phyloP scores from a whole-genome alignment of 257 asterid genomes.

The Verbena officinalis region DNA sequence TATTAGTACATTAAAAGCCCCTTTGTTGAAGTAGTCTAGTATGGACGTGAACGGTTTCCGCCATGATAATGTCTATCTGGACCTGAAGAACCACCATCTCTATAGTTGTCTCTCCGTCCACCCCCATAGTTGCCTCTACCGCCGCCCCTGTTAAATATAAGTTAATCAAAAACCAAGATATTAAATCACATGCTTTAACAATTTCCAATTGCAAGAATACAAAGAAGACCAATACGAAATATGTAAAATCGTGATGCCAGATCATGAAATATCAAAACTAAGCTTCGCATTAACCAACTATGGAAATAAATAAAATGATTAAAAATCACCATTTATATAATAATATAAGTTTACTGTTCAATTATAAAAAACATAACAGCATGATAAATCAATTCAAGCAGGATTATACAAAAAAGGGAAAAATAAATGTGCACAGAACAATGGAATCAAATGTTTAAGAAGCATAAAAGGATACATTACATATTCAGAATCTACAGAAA shows the following conservation, averaged over 20 bases:
- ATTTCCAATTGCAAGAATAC: neutral
- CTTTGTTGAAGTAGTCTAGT: constrained; percentile 53
- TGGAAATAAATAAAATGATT: no score
- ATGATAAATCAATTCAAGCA: neutral
- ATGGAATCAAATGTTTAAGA: constrained; percentile 2
- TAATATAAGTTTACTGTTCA: neutral
- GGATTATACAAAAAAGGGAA: no score
- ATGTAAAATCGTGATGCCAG: neutral
- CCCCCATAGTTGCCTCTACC: constrained; percentile 97
- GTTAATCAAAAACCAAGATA: constrained; percentile 26
- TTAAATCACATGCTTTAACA: neutral
- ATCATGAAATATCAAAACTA: neutral
- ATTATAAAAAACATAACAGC: neutral
- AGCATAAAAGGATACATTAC: neutral
- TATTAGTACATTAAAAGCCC: constrained; percentile 69
- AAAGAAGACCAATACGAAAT: neutral
- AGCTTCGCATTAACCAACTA: neutral
- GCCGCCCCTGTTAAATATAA: constrained; percentile 63
- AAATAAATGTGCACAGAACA: neutral
- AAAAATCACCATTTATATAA: neutral
- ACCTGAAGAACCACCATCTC: constrained; percentile 92
- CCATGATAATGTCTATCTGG: constrained; percentile 90
- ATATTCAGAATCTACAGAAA: neutral
- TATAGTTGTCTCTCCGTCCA: constrained; percentile 80
- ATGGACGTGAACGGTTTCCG: constrained; percentile 97